Evolutionary conservation across 129 eudicot species (phyloP).

Genomic region (Heracleum sosnowskyi): DNA sequence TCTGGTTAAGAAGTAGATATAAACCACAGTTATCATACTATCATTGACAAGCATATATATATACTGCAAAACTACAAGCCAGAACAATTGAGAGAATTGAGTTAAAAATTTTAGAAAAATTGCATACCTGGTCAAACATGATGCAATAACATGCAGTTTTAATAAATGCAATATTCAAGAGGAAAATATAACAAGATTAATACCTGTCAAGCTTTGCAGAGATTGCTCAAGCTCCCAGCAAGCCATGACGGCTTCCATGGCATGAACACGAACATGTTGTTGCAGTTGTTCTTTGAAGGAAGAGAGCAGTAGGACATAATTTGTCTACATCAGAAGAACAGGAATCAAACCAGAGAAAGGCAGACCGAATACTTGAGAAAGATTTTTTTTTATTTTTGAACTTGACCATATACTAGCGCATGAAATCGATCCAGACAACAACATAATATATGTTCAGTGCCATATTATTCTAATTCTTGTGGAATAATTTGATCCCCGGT

Average conservation of each 20-base stretch:
- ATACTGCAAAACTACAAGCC: neutral
- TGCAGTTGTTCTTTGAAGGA: conserved; percentile 91
- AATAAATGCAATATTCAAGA: neutral
- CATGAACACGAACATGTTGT: conserved; percentile 95
- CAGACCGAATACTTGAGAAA: neutral
- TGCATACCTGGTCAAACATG: neutral
- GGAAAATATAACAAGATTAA: neutral
- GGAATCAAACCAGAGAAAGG: neutral
- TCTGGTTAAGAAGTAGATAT: neutral
- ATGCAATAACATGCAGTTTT: neutral
- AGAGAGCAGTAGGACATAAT: conserved; percentile 74
- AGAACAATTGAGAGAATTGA: neutral
- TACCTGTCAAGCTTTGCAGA: conserved; percentile 83
- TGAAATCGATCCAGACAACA: neutral
- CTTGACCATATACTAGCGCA: neutral
- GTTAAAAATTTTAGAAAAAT: neutral
- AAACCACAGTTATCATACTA: neutral
- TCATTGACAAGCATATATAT: neutral
- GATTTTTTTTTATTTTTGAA: neutral
- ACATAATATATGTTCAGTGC: neutral
- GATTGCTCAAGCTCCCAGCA: conserved; percentile 96
- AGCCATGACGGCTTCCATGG: conserved; percentile 98
- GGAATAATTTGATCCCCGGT: too few species aligned
- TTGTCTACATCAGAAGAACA: conserved; percentile 46
- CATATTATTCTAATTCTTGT: too few species aligned